Evolutionary conservation across 306 rosid species (phyloP).

Genomic region (Inga leiocalycina): DNA sequence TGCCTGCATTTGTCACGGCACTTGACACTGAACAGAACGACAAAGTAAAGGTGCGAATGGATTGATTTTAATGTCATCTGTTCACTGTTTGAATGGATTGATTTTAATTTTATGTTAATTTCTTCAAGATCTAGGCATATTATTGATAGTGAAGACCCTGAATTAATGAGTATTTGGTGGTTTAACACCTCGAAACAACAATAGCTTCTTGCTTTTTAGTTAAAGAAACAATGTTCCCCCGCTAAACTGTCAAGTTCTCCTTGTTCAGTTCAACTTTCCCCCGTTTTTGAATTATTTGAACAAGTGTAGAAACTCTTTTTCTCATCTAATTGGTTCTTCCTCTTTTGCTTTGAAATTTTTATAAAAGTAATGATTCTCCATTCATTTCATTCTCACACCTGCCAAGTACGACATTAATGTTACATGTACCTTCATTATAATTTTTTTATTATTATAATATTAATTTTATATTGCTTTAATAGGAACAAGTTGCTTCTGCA

Average conservation of each 20-base stretch:
- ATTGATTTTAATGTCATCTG: not conserved
- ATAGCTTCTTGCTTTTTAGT: not conserved
- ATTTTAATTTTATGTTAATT: slow-evolving; percentile 16
- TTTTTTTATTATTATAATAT: slow-evolving; percentile 5
- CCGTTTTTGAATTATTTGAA: not conserved
- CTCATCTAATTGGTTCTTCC: not conserved
- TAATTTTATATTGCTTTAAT: slow-evolving; percentile 11
- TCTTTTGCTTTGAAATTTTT: slow-evolving; percentile 2
- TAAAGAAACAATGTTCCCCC: not conserved
- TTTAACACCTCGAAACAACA: not conserved
- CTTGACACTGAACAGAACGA: slow-evolving; percentile 35
- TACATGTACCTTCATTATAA: not conserved
- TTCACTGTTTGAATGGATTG: slow-evolving; percentile 1
- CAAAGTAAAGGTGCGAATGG: slow-evolving; percentile 40
- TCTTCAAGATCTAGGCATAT: not conserved
- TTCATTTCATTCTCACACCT: slow-evolving; percentile 1
- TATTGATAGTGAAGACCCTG: not conserved
- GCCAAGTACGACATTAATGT: not conserved
- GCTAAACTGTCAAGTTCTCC: not conserved
- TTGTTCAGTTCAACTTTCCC: not conserved
- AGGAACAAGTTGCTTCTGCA: slow-evolving; percentile 50
- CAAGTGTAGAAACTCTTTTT: not conserved
- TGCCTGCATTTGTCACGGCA: slow-evolving; percentile 44
- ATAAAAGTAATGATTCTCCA: not conserved
- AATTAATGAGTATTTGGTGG: not conserved